Evolutionary conservation across 345 rosid genomes (phyloP), one percentile per base, ranked within the genome.

Genomic region (Arabis hirsuta): DNA sequence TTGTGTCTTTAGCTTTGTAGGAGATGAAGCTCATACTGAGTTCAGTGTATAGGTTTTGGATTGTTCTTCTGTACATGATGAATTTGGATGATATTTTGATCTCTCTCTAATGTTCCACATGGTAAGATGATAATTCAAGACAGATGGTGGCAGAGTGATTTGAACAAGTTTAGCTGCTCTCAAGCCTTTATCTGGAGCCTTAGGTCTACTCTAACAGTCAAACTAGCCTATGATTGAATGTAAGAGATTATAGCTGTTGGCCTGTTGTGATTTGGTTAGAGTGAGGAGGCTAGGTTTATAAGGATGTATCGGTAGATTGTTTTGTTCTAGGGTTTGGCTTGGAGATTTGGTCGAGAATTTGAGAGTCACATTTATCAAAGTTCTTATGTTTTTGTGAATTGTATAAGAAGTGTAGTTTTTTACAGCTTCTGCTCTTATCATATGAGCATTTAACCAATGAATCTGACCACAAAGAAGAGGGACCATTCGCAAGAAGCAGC

Each of bases 191-290:
- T 4, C 13, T 36, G 34, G 4, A n/a, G 47, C 13, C 10, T 22
- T 47, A 47, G 14, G 56, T 57, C 5, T 24, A 6, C 10, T 34
- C 32, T 4, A 29, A 29, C 5, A 34, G 9, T 22, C 5, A 24
- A 38, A 26, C 3, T 7, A 70, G 19, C 2, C 2, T 42, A 71
- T 19, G 45, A 53, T 34, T 62, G 62, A 27, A 52, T 29, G 60
- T 29, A 51, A 44, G n/a, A 45, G 64, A 68, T 32, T 55, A 20
- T 45, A 34, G 36, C 8, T 38, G 7, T 39, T 50, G 45, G 19
- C 9, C 27, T 71, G 45, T 51, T 61, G 22, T 50, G 45, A 42
- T 32, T 60, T 53, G 71, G 52, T 67, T 43, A 55, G 6, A 42
- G 29, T 41, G 62, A 42, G 16, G 62, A 42, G 16, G 41, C 12